Evolutionary conservation across 139 green algal species (phyloP), one percentile per base, ranked within the genome.

Genomic region (Ostreobium quekettii): DNA sequence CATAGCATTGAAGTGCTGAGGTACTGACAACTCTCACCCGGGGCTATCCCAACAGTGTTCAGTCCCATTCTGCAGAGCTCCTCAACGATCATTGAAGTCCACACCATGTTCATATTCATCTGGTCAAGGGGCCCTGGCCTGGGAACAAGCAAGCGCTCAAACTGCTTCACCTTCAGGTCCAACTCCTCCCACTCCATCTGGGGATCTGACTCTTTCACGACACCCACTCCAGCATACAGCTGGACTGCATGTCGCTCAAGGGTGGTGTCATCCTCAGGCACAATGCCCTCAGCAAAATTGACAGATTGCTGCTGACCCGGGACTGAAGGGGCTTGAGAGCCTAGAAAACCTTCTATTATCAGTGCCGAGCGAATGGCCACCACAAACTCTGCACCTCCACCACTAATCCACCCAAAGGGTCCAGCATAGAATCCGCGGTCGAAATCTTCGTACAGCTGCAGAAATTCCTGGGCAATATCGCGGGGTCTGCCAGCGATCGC

Each of bases 311-410:
- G 29, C 60, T 66, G 57, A 28, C 49, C 42, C 67, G 48, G 24
- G 5, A 30, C 61, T 33, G 39, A 4, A 47, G 36, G 61, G 59
- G 48, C 29, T n/a, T n/a, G n/a, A n/a, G n/a, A n/a, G n/a, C n/a
- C n/a, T n/a, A n/a, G n/a, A n/a, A n/a, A n/a, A n/a, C n/a, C n/a
- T n/a, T n/a, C n/a, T n/a, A n/a, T n/a, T 48, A 97, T 67, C 2
- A 99, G 79, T 0, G 90, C 91, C 7, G 89, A 97, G n/a, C 95
- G 79, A 70, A 99, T 99, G 35, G 91, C 95, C 6, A 99, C 95
- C 2, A 84, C 85, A 84, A 99, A 98, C 81, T 99, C 95, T 0
- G 88, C 86, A 0, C 78, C 85, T 22, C 71, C 67, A 3, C 83
- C 85, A 0, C 72, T 81, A 32, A 99, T 67, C 90, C 89, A 98